Conservation (phyloP, 352 stramenopile genomes). For the Pythium graminicola region DNA sequence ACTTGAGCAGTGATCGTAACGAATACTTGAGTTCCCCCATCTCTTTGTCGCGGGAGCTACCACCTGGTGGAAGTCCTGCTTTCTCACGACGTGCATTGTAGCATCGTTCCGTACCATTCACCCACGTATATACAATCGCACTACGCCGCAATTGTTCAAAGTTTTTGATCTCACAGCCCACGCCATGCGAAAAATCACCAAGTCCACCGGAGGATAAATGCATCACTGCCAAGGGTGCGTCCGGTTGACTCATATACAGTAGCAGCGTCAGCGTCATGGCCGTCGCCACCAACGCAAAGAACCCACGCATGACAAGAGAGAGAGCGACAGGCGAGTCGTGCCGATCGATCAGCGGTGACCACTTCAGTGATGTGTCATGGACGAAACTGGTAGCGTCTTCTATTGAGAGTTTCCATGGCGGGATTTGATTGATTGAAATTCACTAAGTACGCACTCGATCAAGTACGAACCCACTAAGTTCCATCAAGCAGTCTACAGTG, state of each 20-base stretch:
- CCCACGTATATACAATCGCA: conserved; percentile 83
- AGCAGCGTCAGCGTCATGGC: conserved; percentile 37
- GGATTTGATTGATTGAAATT: background rate
- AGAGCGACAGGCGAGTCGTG: background rate
- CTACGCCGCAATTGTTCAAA: conserved; percentile 51
- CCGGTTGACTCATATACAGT: conserved; percentile 42
- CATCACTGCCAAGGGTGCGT: conserved; percentile 41
- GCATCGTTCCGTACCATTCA: conserved; percentile 74
- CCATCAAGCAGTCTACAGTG: background rate
- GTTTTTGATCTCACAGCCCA: conserved; percentile 57
- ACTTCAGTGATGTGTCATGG: too few relatives aligned
- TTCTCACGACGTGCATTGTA: conserved; percentile 59
- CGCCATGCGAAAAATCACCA: conserved; percentile 29
- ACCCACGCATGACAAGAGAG: conserved; percentile 31
- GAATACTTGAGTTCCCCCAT: conserved; percentile 87
- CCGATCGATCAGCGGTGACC: too few relatives aligned
- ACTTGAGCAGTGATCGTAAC: conserved; percentile 72
- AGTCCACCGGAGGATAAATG: conserved; percentile 43
- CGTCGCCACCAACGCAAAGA: conserved; percentile 45
- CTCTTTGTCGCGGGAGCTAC: conserved; percentile 70
- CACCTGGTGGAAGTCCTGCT: conserved; percentile 47
- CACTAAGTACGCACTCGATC: conserved; percentile 3
- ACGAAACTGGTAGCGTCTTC: conserved; percentile 4
- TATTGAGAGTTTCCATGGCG: background rate
- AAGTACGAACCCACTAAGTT: background rate